Evolutionary conservation across 2,329 filamentous ascomycete genomes (phyloP), one percentile per base, ranked within the genome.

Genomic region (Daldinia eschscholtzii): DNA sequence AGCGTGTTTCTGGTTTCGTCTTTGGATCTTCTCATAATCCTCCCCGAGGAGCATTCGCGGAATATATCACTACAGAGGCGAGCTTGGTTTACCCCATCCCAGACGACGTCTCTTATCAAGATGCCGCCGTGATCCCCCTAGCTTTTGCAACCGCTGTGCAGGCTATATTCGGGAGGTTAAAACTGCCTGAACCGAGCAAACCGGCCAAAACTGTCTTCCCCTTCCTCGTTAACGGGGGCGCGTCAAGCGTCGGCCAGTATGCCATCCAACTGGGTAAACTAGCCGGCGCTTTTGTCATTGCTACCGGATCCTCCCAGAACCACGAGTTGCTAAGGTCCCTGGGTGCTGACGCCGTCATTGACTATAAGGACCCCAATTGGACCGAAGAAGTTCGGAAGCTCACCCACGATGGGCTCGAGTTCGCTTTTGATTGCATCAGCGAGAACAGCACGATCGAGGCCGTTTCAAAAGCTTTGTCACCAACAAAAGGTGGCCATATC

Each of bases 381-480:
- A 79, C 82, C 15, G 80, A 80, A 4, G 80, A 88, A 70, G 90
- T 93, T 28, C 89, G 90, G 80, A 86, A 86, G 71, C 75, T 93
- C 42, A 89, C 87, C 4, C 89, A 89, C 0, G 88, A 90, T 71
- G 85, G 85, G 0, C 73, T 79, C 6, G 66, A 73, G 65, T 67
- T 77, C 48, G 77, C 75, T 0, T 72, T 79, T 26, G 78, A 79
- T 67, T 76, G 73, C 67, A 73, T 79, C 26, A 46, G 71, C 1
- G 75, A 78, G 65, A 68, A 70, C 18, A 75, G 71, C 33, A 75
- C 76, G 2, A 70, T 68, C 3, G 58, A 72, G 35, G 61, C 64
- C 6, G 65, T 77, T 4, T 68, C 74, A 6, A 65, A 50, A 44
- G 73, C 77, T 1, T 35, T 79, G n/a, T 78, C 77, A 20, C 66